phyloP scores from a whole-genome alignment of 129 eudicot genomes.

The Calendula officinalis region DNA sequence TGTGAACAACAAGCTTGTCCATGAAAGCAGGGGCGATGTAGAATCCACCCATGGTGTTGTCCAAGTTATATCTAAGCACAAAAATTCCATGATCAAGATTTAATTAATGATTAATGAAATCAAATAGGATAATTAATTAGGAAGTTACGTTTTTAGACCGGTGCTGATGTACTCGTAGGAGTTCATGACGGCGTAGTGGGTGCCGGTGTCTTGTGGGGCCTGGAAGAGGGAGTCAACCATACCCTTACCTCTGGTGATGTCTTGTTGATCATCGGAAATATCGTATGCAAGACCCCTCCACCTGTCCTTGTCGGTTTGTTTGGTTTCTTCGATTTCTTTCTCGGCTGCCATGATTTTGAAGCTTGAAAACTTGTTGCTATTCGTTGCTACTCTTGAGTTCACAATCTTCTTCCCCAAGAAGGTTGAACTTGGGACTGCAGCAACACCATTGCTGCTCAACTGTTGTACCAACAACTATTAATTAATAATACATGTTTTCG shows the following conservation, averaged over 20 bases:
- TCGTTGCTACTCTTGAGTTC: slow-evolving; percentile 22
- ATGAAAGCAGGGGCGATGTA: slow-evolving; percentile 97
- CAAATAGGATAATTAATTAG: too few species aligned
- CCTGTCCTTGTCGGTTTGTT: slow-evolving; percentile 49
- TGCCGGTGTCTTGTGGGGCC: slow-evolving; percentile 67
- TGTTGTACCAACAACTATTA: slow-evolving; percentile 18
- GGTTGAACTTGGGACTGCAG: slow-evolving; percentile 56
- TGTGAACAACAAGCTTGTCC: slow-evolving; percentile 96
- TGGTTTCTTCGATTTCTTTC: slow-evolving; percentile 20
- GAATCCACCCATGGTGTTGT: slow-evolving; percentile 71
- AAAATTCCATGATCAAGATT: not conserved
- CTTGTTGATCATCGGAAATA: slow-evolving; percentile 83
- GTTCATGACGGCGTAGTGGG: slow-evolving; percentile 70
- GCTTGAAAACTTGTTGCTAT: slow-evolving; percentile 23
- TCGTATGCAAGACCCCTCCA: slow-evolving; percentile 73
- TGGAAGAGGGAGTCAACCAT: slow-evolving; percentile 23
- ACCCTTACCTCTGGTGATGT: slow-evolving; percentile 86
- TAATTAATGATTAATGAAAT: too few species aligned
- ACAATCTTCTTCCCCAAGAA: slow-evolving; percentile 72
- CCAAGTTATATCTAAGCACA: slow-evolving; percentile 52
- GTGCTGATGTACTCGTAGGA: slow-evolving; percentile 79
- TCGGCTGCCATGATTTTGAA: slow-evolving; percentile 46
- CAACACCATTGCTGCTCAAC: slow-evolving; percentile 54
- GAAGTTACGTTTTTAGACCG: slow-evolving; percentile 55
- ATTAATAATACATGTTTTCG: not conserved